These are phyloP conservation scores for Eragrostis curvula DNA, from an alignment of 176 grass and related monocot species.

Conservation along the genomic window DNA sequence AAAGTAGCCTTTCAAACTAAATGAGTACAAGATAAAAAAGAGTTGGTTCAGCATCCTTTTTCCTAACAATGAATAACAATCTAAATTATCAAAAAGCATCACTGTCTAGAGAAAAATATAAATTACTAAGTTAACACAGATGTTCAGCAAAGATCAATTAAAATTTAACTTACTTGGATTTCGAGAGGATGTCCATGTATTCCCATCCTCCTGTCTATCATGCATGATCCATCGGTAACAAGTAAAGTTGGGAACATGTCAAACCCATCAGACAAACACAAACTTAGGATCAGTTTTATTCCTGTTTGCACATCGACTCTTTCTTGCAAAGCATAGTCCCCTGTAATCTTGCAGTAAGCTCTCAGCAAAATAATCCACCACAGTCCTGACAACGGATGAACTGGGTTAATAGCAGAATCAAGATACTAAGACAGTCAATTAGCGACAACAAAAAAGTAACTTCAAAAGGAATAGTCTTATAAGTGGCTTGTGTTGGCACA, in stretches of 20 bases:
- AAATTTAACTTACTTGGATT: constrained; percentile 67
- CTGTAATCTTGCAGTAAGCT: constrained; percentile 86
- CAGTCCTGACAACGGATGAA: constrained; percentile 55
- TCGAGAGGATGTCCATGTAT: constrained; percentile 94
- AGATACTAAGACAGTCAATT: background rate
- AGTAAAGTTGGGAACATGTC: constrained; percentile 89
- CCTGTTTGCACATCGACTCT: constrained; percentile 86
- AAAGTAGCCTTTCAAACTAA: constrained; percentile 11
- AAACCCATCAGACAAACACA: constrained; percentile 83
- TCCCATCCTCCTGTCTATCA: constrained; percentile 89
- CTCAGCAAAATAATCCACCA: constrained; percentile 93
- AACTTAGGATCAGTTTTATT: constrained; percentile 75
- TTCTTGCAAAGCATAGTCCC: constrained; percentile 66
- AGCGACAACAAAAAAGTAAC: background rate
- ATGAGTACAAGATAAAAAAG: background rate
- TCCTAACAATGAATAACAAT: constrained; percentile 4
- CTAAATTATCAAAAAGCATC: background rate
- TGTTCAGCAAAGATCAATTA: constrained; percentile 11
- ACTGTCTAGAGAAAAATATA: background rate
- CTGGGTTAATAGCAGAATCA: constrained; percentile 14
- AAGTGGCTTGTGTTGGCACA: background rate
- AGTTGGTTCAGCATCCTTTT: background rate
- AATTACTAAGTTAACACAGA: constrained; percentile 5
- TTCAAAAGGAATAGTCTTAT: background rate
- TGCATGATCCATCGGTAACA: constrained; percentile 88